Percentiles rank a stretch among this genome's conserved stretches.
Evolutionary conservation across 371 early-diverging fungal species (phyloP).

Genomic region (Conidiobolus incongruus): DNA sequence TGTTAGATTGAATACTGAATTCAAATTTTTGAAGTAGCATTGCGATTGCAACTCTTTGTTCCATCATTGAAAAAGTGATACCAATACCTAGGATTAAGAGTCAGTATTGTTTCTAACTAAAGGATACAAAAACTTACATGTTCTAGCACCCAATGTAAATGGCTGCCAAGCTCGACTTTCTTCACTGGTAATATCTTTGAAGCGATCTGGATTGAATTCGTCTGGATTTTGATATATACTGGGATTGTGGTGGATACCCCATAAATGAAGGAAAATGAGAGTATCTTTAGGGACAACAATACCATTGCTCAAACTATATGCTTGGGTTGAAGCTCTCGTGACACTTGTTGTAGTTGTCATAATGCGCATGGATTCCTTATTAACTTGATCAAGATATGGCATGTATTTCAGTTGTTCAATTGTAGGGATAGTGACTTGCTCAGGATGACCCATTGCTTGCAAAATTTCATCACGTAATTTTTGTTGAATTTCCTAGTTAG

Average conservation of each 20-base stretch:
- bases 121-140: no score
- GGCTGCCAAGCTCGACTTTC: neutral
- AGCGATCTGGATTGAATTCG: neutral
- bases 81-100: slow-evolving; percentile 12
- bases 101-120: no score
- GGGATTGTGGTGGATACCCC: neutral
- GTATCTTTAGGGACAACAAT: neutral
- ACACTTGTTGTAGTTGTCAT: neutral
- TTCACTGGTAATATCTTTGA: neutral
- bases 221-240: neutral
- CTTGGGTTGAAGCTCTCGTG: no score
- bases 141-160: neutral
- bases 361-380: slow-evolving; percentile 1
- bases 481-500: no score
- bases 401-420: neutral
- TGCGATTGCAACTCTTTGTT: slow-evolving; percentile 21
- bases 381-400: neutral
- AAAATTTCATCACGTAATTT: no score
- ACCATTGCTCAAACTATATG: neutral
- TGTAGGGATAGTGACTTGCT: no score
- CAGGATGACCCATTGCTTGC: no score
- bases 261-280: neutral
- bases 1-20: no score
- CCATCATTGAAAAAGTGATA: slow-evolving; percentile 24
- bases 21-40: slow-evolving; percentile 16